Conservation (phyloP, 768 basidiomycete genomes). For the Lentinula edodes region DNA sequence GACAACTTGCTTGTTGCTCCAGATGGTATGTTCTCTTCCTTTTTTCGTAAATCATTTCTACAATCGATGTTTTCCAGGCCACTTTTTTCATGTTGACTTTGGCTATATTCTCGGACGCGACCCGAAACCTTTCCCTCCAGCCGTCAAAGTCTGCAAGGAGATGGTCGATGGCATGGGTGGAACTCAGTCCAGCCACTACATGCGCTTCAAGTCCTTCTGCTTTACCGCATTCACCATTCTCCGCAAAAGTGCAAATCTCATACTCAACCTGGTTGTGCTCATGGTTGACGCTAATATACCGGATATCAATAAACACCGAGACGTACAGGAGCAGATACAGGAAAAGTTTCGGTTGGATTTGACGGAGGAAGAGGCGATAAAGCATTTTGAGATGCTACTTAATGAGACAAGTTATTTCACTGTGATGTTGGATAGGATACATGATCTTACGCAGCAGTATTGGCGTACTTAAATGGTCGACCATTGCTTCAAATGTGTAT, state of each 20-base stretch:
- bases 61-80: slow-evolving; percentile 38
- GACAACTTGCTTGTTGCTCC: slow-evolving; percentile 92
- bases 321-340: slow-evolving; percentile 85
- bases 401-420: slow-evolving; percentile 95
- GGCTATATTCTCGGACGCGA: slow-evolving; percentile 97
- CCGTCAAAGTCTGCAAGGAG: slow-evolving; percentile 97
- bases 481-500: neutral
- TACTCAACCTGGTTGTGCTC: slow-evolving; percentile 90
- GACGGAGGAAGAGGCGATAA: slow-evolving; percentile 95
- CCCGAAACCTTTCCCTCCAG: slow-evolving; percentile 95
- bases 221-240: slow-evolving; percentile 98
- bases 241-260: slow-evolving; percentile 94
- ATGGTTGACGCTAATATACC: slow-evolving; percentile 99
- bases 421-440: slow-evolving; percentile 89
- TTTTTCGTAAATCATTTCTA: too few species aligned
- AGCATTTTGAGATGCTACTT: slow-evolving; percentile 88
- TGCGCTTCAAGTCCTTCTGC: slow-evolving; percentile 92
- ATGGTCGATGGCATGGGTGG: slow-evolving; percentile 99
- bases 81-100: slow-evolving; percentile 99
- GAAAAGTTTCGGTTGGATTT: slow-evolving; percentile 95
- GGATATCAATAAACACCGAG: slow-evolving; percentile 85
- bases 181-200: slow-evolving; percentile 89
- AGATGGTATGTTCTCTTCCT: slow-evolving; percentile 53
- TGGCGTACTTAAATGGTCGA: slow-evolving; percentile 58
- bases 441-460: slow-evolving; percentile 78